Percentiles rank a stretch among this genome's conserved stretches.
Evolutionary conservation across 768 basidiomycete genomes (phyloP).

Genomic region (Lactifluus volemus): DNA sequence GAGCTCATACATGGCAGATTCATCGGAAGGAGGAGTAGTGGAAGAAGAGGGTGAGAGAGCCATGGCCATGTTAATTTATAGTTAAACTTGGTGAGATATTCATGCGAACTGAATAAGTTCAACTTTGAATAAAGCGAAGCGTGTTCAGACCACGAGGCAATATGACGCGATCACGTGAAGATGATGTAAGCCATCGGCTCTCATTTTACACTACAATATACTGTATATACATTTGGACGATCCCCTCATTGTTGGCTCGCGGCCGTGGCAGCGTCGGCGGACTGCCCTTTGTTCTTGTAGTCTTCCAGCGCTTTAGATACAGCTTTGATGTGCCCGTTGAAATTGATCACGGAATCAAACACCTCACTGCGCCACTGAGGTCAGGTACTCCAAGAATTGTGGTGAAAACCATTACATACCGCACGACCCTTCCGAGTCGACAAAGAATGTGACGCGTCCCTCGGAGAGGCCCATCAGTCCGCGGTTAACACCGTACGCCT

Average conservation of each 20-base stretch:
- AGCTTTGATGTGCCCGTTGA: conserved; percentile 53
- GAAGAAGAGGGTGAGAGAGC: conserved; percentile 20
- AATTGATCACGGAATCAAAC: conserved; percentile 46
- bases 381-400: background rate
- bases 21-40: conserved; percentile 39
- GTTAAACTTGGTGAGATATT: background rate
- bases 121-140: background rate
- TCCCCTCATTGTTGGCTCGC: background rate
- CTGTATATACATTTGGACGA: no score
- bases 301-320: conserved; percentile 51
- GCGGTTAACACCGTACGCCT: conserved; percentile 57
- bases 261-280: background rate
- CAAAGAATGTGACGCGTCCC: conserved; percentile 66
- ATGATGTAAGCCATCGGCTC: conserved; percentile 9
- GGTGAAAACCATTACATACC: conserved; percentile 31
- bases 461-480: conserved; percentile 57
- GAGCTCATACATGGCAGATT: conserved; percentile 53
- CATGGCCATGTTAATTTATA: background rate
- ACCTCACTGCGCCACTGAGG: conserved; percentile 38
- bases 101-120: background rate
- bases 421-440: conserved; percentile 64
- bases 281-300: conserved; percentile 28
- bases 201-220: no score
- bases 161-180: conserved; percentile 10
- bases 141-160: conserved; percentile 7